These are phyloP conservation scores for Petrea volubilis DNA, from an alignment of 257 asterid genomes.

Conservation along the genomic window DNA sequence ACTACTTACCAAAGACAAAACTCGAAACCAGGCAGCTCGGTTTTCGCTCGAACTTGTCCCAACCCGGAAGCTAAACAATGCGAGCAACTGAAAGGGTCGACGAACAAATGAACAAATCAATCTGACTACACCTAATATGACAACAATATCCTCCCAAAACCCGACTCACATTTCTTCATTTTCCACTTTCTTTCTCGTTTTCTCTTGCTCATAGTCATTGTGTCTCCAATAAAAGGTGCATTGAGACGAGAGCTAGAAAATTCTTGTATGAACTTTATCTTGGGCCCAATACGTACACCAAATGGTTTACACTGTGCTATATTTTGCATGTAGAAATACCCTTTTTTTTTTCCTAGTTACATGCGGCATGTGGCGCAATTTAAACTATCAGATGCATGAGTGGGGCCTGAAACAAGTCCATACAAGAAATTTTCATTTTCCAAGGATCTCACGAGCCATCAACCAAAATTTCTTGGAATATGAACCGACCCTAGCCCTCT, in stretches of 20 bases:
- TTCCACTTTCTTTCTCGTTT: neutral
- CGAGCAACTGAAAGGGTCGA: conserved; percentile 13
- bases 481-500: conserved; percentile 1
- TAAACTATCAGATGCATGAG: neutral
- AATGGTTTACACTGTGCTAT: no score
- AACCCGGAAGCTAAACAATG: conserved; percentile 6
- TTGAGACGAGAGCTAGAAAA: no score
- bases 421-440: neutral
- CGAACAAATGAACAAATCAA: conserved; percentile 32
- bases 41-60: no score
- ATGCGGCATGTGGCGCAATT: neutral
- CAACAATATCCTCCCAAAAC: neutral
- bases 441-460: neutral
- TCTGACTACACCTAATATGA: neutral
- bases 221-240: neutral
- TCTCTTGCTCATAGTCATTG: neutral
- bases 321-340: no score
- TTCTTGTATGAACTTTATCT: no score
- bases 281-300: no score
- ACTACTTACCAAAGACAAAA: neutral
- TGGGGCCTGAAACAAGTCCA: neutral
- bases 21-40: neutral
- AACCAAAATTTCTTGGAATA: conserved; percentile 41
- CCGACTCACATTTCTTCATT: neutral
- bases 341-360: no score